phyloP scores from a whole-genome alignment of 345 rosid genomes.

The Eucalyptus erythrocorys region DNA sequence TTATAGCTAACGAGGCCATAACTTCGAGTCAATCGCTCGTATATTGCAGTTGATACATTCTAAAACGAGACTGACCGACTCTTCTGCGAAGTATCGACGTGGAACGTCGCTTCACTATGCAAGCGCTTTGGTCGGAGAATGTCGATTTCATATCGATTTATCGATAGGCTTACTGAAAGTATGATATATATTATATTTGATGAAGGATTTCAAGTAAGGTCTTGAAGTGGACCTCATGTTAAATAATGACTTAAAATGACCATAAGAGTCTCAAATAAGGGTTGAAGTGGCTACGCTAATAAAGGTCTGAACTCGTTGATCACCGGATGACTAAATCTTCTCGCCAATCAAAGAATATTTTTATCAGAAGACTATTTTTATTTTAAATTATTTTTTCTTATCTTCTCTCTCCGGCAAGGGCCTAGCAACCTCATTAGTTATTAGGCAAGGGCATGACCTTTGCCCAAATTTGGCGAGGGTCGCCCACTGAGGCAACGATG shows the following conservation, averaged over 20 bases:
- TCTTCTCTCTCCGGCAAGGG: no score
- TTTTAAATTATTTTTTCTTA: no score
- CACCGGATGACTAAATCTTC: fast-evolving
- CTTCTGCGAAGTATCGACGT: neutral
- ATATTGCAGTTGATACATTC: neutral
- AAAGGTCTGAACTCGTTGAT: fast-evolving
- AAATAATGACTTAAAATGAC: no score
- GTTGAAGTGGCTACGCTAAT: no score
- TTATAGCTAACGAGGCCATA: neutral
- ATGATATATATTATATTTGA: fast-evolving
- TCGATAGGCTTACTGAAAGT: fast-evolving
- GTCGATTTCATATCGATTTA: neutral
- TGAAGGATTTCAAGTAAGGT: fast-evolving
- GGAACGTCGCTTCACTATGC: fast-evolving
- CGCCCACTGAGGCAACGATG: no score
- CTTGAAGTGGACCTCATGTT: fast-evolving
- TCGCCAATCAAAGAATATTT: fast-evolving
- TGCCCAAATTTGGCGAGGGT: fast-evolving
- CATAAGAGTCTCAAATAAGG: fast-evolving
- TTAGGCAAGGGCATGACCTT: no score
- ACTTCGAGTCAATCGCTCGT: neutral
- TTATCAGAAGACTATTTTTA: no score
- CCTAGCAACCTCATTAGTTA: fast-evolving
- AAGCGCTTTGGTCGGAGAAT: neutral
- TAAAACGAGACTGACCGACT: fast-evolving